A percentile compares a stretch with the other conserved stretches of the same genome.
Conservation (phyloP, 495 filamentous ascomycete species). For the Aspergillus incahuasiensis region DNA sequence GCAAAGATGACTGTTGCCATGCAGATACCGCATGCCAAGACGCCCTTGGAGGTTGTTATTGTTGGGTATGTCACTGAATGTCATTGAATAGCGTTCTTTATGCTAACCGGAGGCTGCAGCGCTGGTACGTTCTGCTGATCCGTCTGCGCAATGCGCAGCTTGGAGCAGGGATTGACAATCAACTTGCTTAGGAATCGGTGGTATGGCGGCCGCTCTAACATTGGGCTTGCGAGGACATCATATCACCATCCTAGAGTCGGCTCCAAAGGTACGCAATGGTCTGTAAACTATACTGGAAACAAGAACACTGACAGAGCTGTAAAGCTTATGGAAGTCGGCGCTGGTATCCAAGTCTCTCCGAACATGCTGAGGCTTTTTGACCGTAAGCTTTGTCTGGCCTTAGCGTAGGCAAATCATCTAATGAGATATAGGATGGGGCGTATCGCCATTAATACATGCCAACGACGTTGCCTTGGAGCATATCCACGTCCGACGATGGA, state of each 20-base stretch:
- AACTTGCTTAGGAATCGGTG: constrained; percentile 57
- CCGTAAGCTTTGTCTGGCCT: constrained; percentile 19
- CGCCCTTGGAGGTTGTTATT: constrained; percentile 29
- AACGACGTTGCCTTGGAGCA: constrained; percentile 38
- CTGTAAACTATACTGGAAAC: not conserved
- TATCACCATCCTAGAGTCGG: constrained; percentile 37
- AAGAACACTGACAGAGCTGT: constrained; percentile 3
- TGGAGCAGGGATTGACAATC: constrained; percentile 25
- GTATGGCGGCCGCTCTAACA: constrained; percentile 60
- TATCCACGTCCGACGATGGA: constrained; percentile 42
- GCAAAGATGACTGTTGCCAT: constrained; percentile 10
- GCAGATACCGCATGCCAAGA: constrained; percentile 21
- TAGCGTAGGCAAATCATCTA: constrained; percentile 13
- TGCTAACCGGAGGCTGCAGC: constrained; percentile 12
- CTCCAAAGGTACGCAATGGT: constrained; percentile 26
- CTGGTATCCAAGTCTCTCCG: constrained; percentile 74
- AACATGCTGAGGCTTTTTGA: constrained; percentile 72
- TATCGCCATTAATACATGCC: constrained; percentile 36
- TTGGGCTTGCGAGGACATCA: constrained; percentile 49
- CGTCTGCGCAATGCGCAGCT: not conserved
- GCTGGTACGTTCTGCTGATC: constrained; percentile 27
- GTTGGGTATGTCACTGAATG: constrained; percentile 27
- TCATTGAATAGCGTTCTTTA: not conserved
- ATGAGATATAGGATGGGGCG: constrained; percentile 32
- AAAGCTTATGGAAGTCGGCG: constrained; percentile 60